These are phyloP conservation scores for Fomitopsis pulvina DNA, from an alignment of 768 basidiomycete genomes.

Conservation along the genomic window DNA sequence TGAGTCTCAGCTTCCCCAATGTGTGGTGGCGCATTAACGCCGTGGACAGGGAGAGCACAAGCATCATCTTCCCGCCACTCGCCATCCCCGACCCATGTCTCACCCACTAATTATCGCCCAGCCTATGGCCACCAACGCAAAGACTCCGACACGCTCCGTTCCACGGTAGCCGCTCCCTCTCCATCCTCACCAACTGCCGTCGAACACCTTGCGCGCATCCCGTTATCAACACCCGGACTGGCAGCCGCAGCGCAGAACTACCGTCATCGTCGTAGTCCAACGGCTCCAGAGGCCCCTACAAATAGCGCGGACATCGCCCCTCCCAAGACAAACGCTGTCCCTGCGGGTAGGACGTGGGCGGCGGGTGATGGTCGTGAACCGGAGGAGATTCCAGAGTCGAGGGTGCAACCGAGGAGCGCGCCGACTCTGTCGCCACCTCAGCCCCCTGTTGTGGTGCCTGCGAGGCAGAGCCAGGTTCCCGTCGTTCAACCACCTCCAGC, in stretches of 20 bases:
- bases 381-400: constrained; percentile 11
- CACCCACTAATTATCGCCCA: constrained; percentile 24
- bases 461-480: constrained; percentile 8
- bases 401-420: constrained; percentile 1
- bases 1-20: constrained; percentile 17
- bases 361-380: constrained; percentile 32
- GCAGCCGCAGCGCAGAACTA: constrained; percentile 5
- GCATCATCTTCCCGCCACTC: constrained; percentile 37
- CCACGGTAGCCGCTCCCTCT: constrained; percentile 27
- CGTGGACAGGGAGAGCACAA: constrained; percentile 3
- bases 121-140: constrained; percentile 51
- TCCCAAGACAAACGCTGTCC: constrained; percentile 3
- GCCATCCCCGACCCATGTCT: constrained; percentile 43
- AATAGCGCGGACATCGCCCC: constrained; percentile 31
- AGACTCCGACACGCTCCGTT: constrained; percentile 73
- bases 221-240: constrained; percentile 2
- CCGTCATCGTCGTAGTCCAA: constrained; percentile 63
- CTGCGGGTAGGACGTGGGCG: constrained; percentile 38
- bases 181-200: constrained; percentile 53
- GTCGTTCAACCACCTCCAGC: constrained; percentile 5
- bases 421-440: constrained; percentile 10
- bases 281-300: constrained; percentile 54
- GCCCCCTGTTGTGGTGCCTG: constrained; percentile 1
- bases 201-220: constrained; percentile 22
- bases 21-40: not conserved